A percentile compares a stretch with the other conserved stretches of the same genome.
Conservation (phyloP, 345 rosid species). For the Hibiscus syriacus region DNA sequence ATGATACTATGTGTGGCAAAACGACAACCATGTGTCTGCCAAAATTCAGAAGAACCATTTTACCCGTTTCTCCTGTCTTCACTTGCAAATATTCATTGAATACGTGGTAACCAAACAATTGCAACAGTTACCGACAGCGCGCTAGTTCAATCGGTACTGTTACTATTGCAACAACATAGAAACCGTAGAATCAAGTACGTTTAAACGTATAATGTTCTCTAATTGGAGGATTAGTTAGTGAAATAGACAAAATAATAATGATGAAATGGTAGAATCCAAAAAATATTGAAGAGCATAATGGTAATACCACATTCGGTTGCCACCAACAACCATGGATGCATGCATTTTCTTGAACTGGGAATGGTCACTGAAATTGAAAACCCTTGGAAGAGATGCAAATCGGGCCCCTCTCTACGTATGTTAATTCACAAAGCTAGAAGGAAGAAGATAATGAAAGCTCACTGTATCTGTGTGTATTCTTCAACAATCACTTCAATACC, state of each 20-base stretch:
- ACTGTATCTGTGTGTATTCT: background rate
- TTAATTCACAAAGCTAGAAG: background rate
- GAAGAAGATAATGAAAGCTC: background rate
- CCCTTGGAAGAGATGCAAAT: background rate
- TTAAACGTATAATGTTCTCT: too few species aligned
- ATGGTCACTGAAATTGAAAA: background rate
- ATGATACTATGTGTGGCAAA: background rate
- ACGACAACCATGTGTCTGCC: background rate
- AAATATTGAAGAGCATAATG: too few species aligned
- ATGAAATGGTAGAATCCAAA: too few species aligned
- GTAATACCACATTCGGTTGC: background rate
- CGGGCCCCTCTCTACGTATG: background rate
- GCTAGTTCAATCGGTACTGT: too few species aligned
- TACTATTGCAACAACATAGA: too few species aligned
- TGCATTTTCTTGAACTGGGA: background rate
- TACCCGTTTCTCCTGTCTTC: background rate
- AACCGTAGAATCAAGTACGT: too few species aligned
- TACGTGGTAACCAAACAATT: background rate
- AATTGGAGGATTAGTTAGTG: background rate
- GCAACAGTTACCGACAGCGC: too few species aligned
- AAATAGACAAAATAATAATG: background rate
- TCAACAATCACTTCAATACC: background rate
- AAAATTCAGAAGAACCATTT: background rate
- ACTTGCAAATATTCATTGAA: background rate
- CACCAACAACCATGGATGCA: background rate